A percentile compares a stretch with the other conserved stretches of the same genome.
phyloP scores from a whole-genome alignment of 2,329 filamentous ascomycete species.

The Dothistroma septosporum region DNA sequence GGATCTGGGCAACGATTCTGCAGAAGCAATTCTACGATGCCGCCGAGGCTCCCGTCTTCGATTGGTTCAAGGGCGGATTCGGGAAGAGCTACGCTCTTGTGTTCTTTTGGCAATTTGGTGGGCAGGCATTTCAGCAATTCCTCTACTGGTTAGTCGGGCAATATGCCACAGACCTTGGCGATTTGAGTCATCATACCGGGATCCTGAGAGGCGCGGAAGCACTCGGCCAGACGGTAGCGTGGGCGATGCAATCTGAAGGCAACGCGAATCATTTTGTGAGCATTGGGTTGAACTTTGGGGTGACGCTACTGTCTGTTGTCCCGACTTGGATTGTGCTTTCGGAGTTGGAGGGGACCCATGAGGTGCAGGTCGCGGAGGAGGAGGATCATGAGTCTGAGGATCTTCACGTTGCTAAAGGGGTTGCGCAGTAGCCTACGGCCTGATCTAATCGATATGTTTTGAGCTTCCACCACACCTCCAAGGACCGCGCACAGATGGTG shows the following conservation, averaged over 20 bases:
- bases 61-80: slow-evolving; percentile 63
- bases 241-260: slow-evolving; percentile 59
- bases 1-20: slow-evolving; percentile 66
- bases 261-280: slow-evolving; percentile 62
- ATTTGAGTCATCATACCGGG: slow-evolving; percentile 65
- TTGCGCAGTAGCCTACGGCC: neutral
- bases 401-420: neutral
- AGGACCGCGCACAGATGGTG: too few relatives aligned
- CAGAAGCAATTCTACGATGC: slow-evolving; percentile 57
- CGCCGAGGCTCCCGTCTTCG: slow-evolving; percentile 52
- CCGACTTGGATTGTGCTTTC: slow-evolving; percentile 65
- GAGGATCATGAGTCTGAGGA: neutral
- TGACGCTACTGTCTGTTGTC: slow-evolving; percentile 61
- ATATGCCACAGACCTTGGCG: slow-evolving; percentile 56
- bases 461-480: too few relatives aligned
- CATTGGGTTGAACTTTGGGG: slow-evolving; percentile 67
- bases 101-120: slow-evolving; percentile 62
- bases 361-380: slow-evolving; percentile 12
- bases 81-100: slow-evolving; percentile 64
- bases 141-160: slow-evolving; percentile 69
- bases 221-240: slow-evolving; percentile 68
- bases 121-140: slow-evolving; percentile 71
- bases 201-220: slow-evolving; percentile 67
- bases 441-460: neutral
- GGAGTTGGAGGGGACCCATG: slow-evolving; percentile 45